Conservation (phyloP, 306 rosid species). For the Medicago ruthenica region DNA sequence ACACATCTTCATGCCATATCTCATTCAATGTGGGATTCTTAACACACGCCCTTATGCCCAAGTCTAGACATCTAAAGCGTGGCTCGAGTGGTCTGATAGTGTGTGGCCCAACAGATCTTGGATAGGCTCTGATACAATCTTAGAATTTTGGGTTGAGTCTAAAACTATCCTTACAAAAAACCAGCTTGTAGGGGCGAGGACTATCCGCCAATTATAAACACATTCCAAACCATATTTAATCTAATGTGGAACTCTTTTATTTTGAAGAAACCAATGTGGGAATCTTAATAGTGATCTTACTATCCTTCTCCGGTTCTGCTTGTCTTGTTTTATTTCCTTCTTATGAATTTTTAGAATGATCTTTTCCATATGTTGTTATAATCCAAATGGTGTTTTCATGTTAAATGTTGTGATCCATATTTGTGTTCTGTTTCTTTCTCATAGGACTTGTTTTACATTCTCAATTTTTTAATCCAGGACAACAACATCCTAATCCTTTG, state of each 20-base stretch:
- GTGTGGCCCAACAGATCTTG: too few species aligned
- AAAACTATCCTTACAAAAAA: too few species aligned
- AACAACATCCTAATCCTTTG: constrained; percentile 61
- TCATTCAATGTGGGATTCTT: too few species aligned
- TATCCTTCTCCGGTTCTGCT: not conserved
- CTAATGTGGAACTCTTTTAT: not conserved
- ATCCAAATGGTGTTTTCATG: constrained; percentile 19
- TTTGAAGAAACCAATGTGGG: not conserved
- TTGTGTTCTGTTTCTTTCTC: constrained; percentile 20
- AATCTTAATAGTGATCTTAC: not conserved
- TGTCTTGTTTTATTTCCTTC: constrained; percentile 11
- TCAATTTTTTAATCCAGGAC: constrained; percentile 69
- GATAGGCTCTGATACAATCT: too few species aligned
- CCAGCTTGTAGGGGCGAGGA: too few species aligned
- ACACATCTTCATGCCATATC: too few species aligned
- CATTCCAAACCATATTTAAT: not conserved
- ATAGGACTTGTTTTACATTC: constrained; percentile 66
- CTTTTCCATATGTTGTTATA: constrained; percentile 28
- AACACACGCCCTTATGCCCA: too few species aligned
- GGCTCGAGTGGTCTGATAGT: too few species aligned
- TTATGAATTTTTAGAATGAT: constrained; percentile 21
- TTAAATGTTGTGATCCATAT: constrained; percentile 29
- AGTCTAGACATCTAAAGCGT: too few species aligned
- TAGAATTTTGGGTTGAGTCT: too few species aligned
- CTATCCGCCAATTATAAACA: not conserved